These are phyloP conservation scores for Cystobasidium slooffiae DNA, from an alignment of 1,284 basidiomycete species.

Conservation along the genomic window DNA sequence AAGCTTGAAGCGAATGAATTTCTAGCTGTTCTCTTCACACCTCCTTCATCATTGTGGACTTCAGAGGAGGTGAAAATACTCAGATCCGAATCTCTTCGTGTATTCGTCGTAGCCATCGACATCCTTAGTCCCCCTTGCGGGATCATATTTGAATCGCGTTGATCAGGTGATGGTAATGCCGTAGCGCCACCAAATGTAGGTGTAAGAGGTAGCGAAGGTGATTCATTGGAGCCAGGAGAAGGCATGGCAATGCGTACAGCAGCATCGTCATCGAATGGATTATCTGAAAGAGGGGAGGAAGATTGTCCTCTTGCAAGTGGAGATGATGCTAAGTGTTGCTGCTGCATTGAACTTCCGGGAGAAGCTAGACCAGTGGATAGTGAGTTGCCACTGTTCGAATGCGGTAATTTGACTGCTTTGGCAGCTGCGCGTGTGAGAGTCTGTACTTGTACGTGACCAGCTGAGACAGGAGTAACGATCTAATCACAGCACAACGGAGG, in stretches of 20 bases:
- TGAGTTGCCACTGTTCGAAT: conserved; percentile 10
- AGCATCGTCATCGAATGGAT: conserved; percentile 43
- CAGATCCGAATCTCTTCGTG: conserved; percentile 33
- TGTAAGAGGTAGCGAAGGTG: conserved; percentile 24
- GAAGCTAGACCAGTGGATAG: background rate
- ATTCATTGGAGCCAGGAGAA: conserved; percentile 4
- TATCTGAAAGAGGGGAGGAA: conserved; percentile 23
- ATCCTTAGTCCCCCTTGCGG: background rate
- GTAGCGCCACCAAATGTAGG: conserved; percentile 28
- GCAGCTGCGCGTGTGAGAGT: conserved; percentile 30
- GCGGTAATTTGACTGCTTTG: conserved; percentile 39
- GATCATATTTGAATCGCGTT: background rate
- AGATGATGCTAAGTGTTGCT: background rate
- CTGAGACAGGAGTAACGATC: conserved; percentile 45
- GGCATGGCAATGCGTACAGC: conserved; percentile 40
- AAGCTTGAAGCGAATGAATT: conserved; percentile 27
- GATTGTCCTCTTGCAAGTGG: background rate
- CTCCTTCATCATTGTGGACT: conserved; percentile 6
- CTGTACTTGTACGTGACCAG: conserved; percentile 39
- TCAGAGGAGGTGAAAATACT: conserved; percentile 37
- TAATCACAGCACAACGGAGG: background rate
- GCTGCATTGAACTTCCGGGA: background rate
- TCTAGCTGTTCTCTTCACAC: conserved; percentile 14
- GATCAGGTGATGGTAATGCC: background rate
- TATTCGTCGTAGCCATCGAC: conserved; percentile 11